phyloP scores from a whole-genome alignment of 768 basidiomycete species.

The Gautieria morchelliformis region DNA sequence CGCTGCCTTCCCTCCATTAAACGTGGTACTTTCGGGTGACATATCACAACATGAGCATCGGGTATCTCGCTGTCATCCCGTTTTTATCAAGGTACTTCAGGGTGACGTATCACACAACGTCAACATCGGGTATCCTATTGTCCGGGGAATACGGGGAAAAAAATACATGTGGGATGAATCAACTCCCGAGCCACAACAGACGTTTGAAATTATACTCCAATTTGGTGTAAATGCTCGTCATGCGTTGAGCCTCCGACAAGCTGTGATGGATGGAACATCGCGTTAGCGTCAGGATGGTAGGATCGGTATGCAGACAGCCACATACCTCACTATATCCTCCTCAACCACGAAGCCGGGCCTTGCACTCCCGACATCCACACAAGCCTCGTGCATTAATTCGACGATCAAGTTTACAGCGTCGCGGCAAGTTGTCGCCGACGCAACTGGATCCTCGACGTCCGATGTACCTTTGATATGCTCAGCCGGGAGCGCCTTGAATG shows the following conservation, averaged over 20 bases:
- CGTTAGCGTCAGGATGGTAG: constrained; percentile 7
- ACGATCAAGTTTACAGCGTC: constrained; percentile 73
- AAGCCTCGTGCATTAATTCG: constrained; percentile 57
- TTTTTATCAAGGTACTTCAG: neutral
- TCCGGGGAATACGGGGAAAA: neutral
- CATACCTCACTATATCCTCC: constrained; percentile 75
- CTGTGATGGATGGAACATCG: constrained; percentile 29
- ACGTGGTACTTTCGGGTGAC: too few relatives aligned
- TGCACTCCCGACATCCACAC: constrained; percentile 47
- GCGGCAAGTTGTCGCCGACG: constrained; percentile 56
- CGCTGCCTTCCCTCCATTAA: neutral
- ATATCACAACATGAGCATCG: too few relatives aligned
- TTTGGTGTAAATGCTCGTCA: constrained; percentile 82
- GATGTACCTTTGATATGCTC: constrained; percentile 45
- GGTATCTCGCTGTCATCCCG: neutral
- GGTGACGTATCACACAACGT: too few relatives aligned
- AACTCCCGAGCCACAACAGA: constrained; percentile 79
- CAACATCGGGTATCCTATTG: neutral
- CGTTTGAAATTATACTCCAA: constrained; percentile 93
- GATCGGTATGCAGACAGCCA: neutral
- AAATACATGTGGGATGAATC: neutral
- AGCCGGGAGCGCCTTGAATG: constrained; percentile 74
- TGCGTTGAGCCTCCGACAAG: constrained; percentile 70
- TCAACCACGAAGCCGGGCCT: constrained; percentile 41
- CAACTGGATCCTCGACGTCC: constrained; percentile 40